Conservation (phyloP, 176 grass and related monocot species). For the Poa pratensis region DNA sequence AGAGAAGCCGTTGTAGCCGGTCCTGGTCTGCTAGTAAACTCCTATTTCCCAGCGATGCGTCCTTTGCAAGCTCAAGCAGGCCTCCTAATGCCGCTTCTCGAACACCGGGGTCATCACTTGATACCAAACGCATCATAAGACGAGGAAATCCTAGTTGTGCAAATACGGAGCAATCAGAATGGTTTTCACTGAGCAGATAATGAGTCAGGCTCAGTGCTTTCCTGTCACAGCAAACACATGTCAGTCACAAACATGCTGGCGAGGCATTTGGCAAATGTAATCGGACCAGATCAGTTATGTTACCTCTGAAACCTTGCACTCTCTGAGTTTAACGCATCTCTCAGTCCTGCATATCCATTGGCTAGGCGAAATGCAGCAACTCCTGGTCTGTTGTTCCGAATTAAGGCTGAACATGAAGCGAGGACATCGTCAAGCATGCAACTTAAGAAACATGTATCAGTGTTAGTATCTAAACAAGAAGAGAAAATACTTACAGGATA, state of each 20-base stretch:
- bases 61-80: constrained; percentile 72
- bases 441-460: not conserved
- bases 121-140: constrained; percentile 72
- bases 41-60: constrained; percentile 50
- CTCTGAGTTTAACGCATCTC: constrained; percentile 78
- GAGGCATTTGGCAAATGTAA: constrained; percentile 10
- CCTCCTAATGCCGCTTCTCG: constrained; percentile 79
- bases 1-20: constrained; percentile 60
- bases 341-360: constrained; percentile 78
- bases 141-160: constrained; percentile 71
- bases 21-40: constrained; percentile 52
- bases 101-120: constrained; percentile 72
- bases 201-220: constrained; percentile 80
- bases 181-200: constrained; percentile 74
- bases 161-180: constrained; percentile 64
- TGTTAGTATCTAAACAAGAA: constrained; percentile 13
- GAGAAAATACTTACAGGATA: constrained; percentile 67
- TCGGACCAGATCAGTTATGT: not conserved
- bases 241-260: constrained; percentile 15
- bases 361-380: constrained; percentile 76
- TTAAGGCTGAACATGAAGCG: constrained; percentile 68
- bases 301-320: constrained; percentile 84
- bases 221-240: constrained; percentile 49
- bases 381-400: constrained; percentile 81
- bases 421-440: constrained; percentile 35